Base-by-base conservation (phyloP, 371 early-diverging fungal genomes). In the Hamiltosporidium tvaerminnensis region DNA sequence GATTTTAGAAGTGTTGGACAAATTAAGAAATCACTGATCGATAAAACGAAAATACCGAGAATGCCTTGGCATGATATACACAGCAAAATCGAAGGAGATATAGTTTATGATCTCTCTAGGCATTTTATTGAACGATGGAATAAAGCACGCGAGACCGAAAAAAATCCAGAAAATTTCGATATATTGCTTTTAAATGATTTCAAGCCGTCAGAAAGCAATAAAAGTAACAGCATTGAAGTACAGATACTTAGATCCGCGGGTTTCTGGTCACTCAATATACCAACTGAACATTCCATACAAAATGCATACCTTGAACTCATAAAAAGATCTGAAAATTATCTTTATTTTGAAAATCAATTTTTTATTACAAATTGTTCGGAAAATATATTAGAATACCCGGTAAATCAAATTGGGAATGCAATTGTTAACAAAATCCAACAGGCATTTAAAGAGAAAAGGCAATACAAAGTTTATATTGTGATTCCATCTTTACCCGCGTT, bases 11-110 rank as follows among this genome's bases (percentile, higher is more conserved):
- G 86, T 70, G 85, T 87, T 35, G 74, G 79, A 32, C 72, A 81
- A 48, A 75, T 75, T 58, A 74, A 81, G 31, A 75, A 69, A 44
- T 76, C 81, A 0, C 59, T 85, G 10, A 57, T 75, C 1, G 63
- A 66, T 59, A 57, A 55, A 39, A 47, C 31, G 49, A 61, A 41
- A 39, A 65, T 62, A 30, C 82, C 88, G 5, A 82, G 91, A 54
- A 87, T 92, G 90, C 89, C 90, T 30, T 92, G 92, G 92, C 91
- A 91, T 73, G 92, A 91, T 65, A 82, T 90, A n/a, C 83, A 85
- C 67, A 57, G 57, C 63, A 75, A 35, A 65, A 63, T 39, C 7
- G 47, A 82, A 3, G 89, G 88, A 0, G 83, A 81, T 53, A 81
- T 86, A 36, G 88, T 87, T 9, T 79, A 84, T 32, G 91, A 91